Evolutionary conservation across 345 rosid species (phyloP), one percentile per base, ranked within the genome.

Genomic region (Orychophragmus violaceus): DNA sequence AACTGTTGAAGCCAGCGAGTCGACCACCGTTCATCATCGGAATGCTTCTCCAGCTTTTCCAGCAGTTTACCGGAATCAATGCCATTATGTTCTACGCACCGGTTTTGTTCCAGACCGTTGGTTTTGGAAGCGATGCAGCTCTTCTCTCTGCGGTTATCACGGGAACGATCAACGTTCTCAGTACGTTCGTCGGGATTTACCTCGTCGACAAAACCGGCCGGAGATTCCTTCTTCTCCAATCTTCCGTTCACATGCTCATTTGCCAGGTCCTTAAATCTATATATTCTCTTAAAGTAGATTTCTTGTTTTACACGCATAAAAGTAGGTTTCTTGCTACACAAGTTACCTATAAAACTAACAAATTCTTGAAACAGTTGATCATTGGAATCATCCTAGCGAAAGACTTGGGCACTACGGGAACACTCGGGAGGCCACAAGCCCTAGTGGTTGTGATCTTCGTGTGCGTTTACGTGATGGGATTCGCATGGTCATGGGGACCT

Each of bases 401-500:
- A 6, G 9, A 77, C 61, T 48, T 90, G 53, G 70, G 66, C 2
- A 29, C 80, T 1, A 82, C 86, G 3, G 76, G 76, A 12, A 8
- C 81, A 22, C 75, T 87, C 0, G 66, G 70, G 6, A 74, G 13
- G 32, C 2, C 18, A 6, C 66, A 79, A 37, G 97, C 91, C 3
- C 5, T 33, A 1, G 8, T 80, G 0, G 84, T 82, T 3, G 90
- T 83, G 81, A 24, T 68, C 5, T 60, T 85, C 29, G 86, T 90
- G 30, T 83, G 93, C 30, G 12, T 79, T 11, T 90, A 66, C 54
- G 91, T 90, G 39, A 71, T 78, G 74, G 74, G 78, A 4, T 90
- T 87, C 16, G 90, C 95, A 0, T 90, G 97, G 97, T 90, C 95
- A 13, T 90, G 95, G 90, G 95, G 95, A 30, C 95, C 92, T 5